Percentiles rank a stretch among this genome's conserved stretches.
phyloP scores from a whole-genome alignment of 345 rosid genomes.

The Cardamine chenopodiifolia region DNA sequence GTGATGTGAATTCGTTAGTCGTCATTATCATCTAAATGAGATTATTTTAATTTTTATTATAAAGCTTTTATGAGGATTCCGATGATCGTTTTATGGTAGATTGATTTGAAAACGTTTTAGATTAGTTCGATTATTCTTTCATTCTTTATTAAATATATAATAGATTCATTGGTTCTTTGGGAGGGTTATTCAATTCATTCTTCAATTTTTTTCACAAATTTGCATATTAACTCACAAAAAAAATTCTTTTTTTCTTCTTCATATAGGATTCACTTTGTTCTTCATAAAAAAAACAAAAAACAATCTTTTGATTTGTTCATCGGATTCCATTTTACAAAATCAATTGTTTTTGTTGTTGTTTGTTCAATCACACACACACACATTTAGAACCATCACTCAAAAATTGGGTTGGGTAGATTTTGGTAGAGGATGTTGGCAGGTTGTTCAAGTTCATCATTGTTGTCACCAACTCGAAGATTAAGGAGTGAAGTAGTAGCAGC shows the following conservation, averaged over 20 bases:
- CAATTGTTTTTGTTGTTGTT: conserved; percentile 24
- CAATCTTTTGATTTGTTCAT: conserved; percentile 46
- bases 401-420: conserved; percentile 66
- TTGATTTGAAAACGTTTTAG: conserved; percentile 43
- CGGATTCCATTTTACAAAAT: conserved; percentile 62
- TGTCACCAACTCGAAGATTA: conserved; percentile 97
- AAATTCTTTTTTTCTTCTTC: conserved; percentile 30
- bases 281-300: conserved; percentile 19
- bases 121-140: conserved; percentile 63
- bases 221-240: conserved; percentile 37
- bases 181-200: conserved; percentile 24
- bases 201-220: background rate
- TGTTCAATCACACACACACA: conserved; percentile 29
- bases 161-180: conserved; percentile 43
- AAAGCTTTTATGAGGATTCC: conserved; percentile 66
- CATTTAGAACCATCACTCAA: no score
- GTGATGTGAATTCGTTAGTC: conserved; percentile 44
- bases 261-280: conserved; percentile 53
- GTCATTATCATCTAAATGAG: conserved; percentile 50
- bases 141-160: conserved; percentile 59
- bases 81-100: conserved; percentile 78
- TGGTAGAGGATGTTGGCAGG: conserved; percentile 98
- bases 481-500: conserved; percentile 91
- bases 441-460: conserved; percentile 90
- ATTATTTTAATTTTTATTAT: conserved; percentile 45